Conservation (phyloP, 2,329 filamentous ascomycete species). For the Leptographium flavum region DNA sequence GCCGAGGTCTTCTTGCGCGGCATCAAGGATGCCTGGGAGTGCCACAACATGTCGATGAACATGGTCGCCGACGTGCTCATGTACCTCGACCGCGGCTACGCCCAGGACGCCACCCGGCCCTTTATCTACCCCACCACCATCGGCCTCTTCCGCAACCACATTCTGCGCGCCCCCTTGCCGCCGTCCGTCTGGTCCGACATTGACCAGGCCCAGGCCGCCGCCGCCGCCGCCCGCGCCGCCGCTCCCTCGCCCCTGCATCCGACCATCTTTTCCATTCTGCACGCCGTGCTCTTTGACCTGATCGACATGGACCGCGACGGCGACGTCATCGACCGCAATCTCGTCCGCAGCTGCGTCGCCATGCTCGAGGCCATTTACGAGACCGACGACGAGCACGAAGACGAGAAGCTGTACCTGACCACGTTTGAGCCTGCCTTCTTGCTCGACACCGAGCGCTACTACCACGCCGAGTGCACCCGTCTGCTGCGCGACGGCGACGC, state of each 20-base stretch:
- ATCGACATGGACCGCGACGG: constrained; percentile 86
- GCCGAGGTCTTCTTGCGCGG: constrained; percentile 73
- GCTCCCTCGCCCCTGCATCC: constrained; percentile 14
- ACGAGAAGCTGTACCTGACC: constrained; percentile 69
- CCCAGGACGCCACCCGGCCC: constrained; percentile 52
- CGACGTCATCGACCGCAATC: constrained; percentile 69
- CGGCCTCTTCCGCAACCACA: constrained; percentile 74
- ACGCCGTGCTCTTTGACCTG: constrained; percentile 74
- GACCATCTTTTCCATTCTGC: constrained; percentile 60
- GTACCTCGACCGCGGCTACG: constrained; percentile 88
- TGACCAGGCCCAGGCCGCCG: background rate
- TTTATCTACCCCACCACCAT: constrained; percentile 78
- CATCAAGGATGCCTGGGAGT: constrained; percentile 67
- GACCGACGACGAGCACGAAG: constrained; percentile 60
- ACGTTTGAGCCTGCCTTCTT: constrained; percentile 73
- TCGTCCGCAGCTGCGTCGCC: constrained; percentile 69
- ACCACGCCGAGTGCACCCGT: constrained; percentile 57
- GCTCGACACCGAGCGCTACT: constrained; percentile 56
- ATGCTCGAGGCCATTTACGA: constrained; percentile 89
- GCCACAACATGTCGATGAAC: constrained; percentile 85
- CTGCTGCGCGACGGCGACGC: constrained; percentile 69
- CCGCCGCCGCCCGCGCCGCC: background rate
- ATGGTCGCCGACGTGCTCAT: constrained; percentile 65
- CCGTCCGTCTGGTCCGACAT: constrained; percentile 3
- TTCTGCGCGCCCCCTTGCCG: constrained; percentile 43